Base-by-base conservation (phyloP, 2,329 filamentous ascomycete species). In the Fusarium sp. region DNA sequence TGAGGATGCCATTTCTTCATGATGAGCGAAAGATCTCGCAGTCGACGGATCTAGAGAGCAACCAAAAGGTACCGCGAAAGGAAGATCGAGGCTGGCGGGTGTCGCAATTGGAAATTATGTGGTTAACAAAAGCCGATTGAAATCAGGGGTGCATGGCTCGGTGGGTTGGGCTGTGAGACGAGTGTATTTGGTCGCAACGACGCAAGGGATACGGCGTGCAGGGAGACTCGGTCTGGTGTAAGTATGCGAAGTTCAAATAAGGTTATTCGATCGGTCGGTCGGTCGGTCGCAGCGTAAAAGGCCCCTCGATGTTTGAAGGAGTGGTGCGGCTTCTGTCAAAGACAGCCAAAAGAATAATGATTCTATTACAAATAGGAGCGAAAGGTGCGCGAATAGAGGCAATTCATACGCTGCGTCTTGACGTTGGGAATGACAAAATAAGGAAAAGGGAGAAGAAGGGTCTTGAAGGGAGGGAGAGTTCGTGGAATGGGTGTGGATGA, bases 301-400 rank as follows among this genome's bases (percentile, higher is more conserved):
- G 41, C 33, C 51, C 39, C 25, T 58, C 57, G 52, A 44, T 41
- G 40, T 54, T 60, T 43, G 69, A 76, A 76, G 68, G 77, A 78
- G 71, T 71, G 78, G 73, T 65, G 66, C 65, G 74, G 75, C 72
- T 73, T 77, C 76, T 78, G 51, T 80, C 76, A 76, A 79, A 79
- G 78, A 78, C 49, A 71, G 74, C 74, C 75, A 46, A 57, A 25
- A 49, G 35, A 44, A 20, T 65, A 51, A 39, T 30, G 56, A 56
- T 41, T 43, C 27, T 32, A 57, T 46, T 43, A 32, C 35, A 60
- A 47, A 40, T 50, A 43, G 30, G 39, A 53, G 32, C 35, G 30
- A 63, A 51, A 25, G 55, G 55, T 57, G 48, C 20, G 32, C 43
- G 56, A 55, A 30, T 43, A 51, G 20, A 41, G 50, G 46, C 45